Evolutionary conservation across 352 stramenopile species (phyloP).

Genomic region (Aphanomyces euteiches): DNA sequence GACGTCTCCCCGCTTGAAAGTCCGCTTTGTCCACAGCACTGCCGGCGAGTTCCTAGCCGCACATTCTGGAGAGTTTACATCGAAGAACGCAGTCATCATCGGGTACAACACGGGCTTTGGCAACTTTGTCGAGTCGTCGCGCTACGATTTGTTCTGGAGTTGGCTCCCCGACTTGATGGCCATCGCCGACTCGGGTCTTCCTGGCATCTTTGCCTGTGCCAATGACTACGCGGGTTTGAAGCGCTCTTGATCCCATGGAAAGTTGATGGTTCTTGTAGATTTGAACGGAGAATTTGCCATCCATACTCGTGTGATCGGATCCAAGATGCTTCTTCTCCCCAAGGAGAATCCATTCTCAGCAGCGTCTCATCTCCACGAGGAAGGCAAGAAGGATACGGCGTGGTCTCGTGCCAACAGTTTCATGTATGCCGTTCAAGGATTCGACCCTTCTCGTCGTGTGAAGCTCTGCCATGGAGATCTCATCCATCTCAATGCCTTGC

Average conservation of each 20-base stretch:
- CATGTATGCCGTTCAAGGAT: conserved; percentile 52
- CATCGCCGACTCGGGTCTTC: conserved; percentile 51
- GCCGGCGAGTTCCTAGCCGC: conserved; percentile 50
- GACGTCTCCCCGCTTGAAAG: conserved; percentile 19
- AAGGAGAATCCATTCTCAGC: conserved; percentile 72
- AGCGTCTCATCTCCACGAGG: conserved; percentile 67
- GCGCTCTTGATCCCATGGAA: neutral
- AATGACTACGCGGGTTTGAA: conserved; percentile 54
- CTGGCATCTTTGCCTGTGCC: conserved; percentile 65
- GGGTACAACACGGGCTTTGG: conserved; percentile 77
- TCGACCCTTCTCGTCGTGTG: conserved; percentile 37
- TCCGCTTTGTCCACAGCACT: conserved; percentile 43
- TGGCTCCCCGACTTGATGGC: conserved; percentile 63
- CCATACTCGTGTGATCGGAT: conserved; percentile 55
- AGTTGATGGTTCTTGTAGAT: conserved; percentile 32
- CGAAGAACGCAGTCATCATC: conserved; percentile 50
- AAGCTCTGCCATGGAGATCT: conserved; percentile 36
- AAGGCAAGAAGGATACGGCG: conserved; percentile 52
- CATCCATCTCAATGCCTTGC: conserved; percentile 37
- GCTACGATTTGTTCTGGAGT: conserved; percentile 56
- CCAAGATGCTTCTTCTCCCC: conserved; percentile 57
- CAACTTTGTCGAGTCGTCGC: conserved; percentile 61
- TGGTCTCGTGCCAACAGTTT: conserved; percentile 74
- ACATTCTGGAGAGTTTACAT: conserved; percentile 35
- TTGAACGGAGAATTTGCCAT: conserved; percentile 77